These are phyloP conservation scores for Colletotrichum salicis DNA, from an alignment of 2,329 filamentous ascomycete genomes.

Conservation along the genomic window DNA sequence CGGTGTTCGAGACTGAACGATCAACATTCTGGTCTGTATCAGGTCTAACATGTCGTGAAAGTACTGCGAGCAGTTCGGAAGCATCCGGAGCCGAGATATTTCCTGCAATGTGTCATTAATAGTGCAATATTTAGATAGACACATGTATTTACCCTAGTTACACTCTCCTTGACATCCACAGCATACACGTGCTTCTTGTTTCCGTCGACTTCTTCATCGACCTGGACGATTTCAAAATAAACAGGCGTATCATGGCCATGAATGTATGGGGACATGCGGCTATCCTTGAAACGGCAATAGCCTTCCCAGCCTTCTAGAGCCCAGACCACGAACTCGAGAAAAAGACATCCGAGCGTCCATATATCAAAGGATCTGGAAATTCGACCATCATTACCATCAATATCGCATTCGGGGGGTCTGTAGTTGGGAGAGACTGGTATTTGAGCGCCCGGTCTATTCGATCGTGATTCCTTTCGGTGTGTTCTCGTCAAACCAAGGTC, in stretches of 20 bases:
- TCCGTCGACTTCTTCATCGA: too few species aligned
- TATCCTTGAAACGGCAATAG: background rate
- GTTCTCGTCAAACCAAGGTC: constrained; percentile 3
- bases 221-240: background rate
- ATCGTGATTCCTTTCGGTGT: background rate
- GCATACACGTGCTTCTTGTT: background rate
- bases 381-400: background rate
- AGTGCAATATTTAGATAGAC: too few species aligned
- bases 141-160: background rate
- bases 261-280: background rate
- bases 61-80: background rate
- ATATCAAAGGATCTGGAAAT: constrained; percentile 42
- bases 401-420: constrained; percentile 1
- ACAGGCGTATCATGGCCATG: background rate
- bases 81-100: background rate
- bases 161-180: background rate
- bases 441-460: background rate
- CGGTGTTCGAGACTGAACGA: background rate
- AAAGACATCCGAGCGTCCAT: constrained; percentile 45
- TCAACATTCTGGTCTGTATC: background rate
- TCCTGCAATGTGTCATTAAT: background rate
- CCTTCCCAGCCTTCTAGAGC: constrained; percentile 37
- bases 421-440: background rate
- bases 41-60: background rate
- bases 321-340: constrained; percentile 44